These are phyloP conservation scores for Pseudogymnoascus sp. DNA, from an alignment of 2,329 filamentous ascomycete species.

Conservation along the genomic window DNA sequence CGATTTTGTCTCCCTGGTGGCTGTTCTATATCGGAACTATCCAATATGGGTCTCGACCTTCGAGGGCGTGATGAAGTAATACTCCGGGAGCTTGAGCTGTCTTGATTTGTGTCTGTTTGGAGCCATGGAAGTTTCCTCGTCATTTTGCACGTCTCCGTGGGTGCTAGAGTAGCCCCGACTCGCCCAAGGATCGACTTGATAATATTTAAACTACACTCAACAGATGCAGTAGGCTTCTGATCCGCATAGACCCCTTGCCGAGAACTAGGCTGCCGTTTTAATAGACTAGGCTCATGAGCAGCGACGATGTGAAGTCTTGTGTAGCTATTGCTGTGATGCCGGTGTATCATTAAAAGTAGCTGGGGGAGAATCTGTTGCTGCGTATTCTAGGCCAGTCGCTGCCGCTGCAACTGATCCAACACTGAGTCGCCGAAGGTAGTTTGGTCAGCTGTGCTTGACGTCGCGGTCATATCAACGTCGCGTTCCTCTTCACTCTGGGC, in stretches of 20 bases:
- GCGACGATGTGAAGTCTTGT: no score
- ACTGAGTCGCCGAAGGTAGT: not conserved
- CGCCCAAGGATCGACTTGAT: not conserved
- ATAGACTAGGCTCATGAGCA: not conserved
- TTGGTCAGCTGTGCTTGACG: not conserved
- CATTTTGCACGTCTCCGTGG: not conserved
- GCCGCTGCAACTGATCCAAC: not conserved
- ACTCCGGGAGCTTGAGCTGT: not conserved
- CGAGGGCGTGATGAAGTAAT: not conserved
- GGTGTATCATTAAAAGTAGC: not conserved
- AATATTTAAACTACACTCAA: not conserved
- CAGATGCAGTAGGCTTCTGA: not conserved
- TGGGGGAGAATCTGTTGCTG: not conserved
- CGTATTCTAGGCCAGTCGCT: not conserved
- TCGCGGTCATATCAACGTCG: not conserved
- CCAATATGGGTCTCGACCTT: not conserved
- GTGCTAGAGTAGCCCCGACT: not conserved
- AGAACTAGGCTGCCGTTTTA: not conserved
- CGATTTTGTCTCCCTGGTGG: not conserved
- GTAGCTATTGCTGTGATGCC: not conserved
- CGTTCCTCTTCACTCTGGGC: not conserved
- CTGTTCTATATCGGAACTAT: constrained; percentile 1
- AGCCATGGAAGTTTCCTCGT: constrained; percentile 1
- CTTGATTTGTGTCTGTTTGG: not conserved
- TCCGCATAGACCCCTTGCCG: not conserved